phyloP scores from a whole-genome alignment of 2,329 filamentous ascomycete species.

The Tolypocladium ovalisporum region DNA sequence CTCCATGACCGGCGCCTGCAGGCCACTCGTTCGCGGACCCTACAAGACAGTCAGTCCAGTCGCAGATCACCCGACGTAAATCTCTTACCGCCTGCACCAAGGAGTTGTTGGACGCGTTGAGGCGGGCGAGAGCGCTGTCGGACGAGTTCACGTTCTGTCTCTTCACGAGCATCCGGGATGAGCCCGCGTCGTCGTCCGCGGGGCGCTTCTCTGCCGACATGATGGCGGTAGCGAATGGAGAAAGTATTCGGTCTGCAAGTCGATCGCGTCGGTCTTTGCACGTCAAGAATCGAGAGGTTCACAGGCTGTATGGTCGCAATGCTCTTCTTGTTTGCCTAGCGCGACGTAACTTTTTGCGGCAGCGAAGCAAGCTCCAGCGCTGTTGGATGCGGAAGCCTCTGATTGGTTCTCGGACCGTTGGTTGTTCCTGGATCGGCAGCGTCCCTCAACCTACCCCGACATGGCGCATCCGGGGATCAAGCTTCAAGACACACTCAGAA shows the following conservation, averaged over 20 bases:
- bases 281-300: background rate
- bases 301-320: background rate
- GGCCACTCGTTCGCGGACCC: conserved; percentile 67
- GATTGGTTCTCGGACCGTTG: conserved; percentile 22
- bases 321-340: background rate
- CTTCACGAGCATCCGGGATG: conserved; percentile 77
- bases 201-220: conserved; percentile 93
- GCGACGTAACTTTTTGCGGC: conserved; percentile 3
- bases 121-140: conserved; percentile 35
- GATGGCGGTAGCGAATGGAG: conserved; percentile 4
- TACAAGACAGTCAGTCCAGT: conserved; percentile 23
- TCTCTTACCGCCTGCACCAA: conserved; percentile 39
- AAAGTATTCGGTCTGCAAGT: background rate
- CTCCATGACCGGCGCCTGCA: conserved; percentile 92
- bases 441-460: background rate
- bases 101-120: conserved; percentile 37
- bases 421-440: conserved; percentile 17
- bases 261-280: background rate
- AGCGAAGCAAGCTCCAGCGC: background rate
- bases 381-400: background rate
- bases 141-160: conserved; percentile 59
- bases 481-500: background rate
- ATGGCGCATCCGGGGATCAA: background rate
- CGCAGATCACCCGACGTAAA: background rate
- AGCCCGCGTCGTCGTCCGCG: conserved; percentile 72